phyloP scores from a whole-genome alignment of 108 stramenopile species.

The Cylindrotheca fusiformis region DNA sequence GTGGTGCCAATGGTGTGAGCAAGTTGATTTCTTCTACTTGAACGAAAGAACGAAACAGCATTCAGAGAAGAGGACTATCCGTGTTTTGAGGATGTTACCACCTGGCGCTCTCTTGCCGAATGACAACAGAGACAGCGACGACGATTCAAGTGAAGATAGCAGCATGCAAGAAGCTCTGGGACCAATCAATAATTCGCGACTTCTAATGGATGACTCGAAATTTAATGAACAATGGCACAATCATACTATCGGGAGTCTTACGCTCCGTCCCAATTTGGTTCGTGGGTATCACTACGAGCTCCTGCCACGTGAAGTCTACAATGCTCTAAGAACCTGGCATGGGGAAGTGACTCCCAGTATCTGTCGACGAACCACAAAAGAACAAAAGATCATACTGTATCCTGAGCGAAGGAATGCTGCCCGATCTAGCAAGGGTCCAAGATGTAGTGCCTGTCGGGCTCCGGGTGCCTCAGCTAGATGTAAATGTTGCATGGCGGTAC shows the following conservation, averaged over 20 bases:
- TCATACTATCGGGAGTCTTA: neutral
- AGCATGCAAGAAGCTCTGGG: slow-evolving; percentile 30
- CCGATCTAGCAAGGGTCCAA: neutral
- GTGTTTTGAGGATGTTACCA: slow-evolving; percentile 21
- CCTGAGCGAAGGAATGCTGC: neutral
- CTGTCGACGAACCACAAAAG: slow-evolving; percentile 41
- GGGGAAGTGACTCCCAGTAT: slow-evolving; percentile 62
- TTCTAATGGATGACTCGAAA: slow-evolving; percentile 26
- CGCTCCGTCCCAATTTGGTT: slow-evolving; percentile 45
- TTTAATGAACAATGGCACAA: slow-evolving; percentile 36
- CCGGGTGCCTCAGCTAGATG: slow-evolving; percentile 46
- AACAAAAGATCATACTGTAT: slow-evolving; percentile 20
- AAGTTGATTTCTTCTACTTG: slow-evolving; percentile 57
- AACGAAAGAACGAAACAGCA: neutral
- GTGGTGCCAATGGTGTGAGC: slow-evolving; percentile 70
- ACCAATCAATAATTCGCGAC: slow-evolving; percentile 61
- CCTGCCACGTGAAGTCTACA: slow-evolving; percentile 75
- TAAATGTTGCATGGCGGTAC: slow-evolving; percentile 38
- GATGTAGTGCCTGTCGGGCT: slow-evolving; percentile 55
- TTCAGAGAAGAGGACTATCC: slow-evolving; percentile 4
- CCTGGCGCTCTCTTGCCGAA: slow-evolving; percentile 22
- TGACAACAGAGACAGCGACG: slow-evolving; percentile 23
- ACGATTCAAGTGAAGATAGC: slow-evolving; percentile 27
- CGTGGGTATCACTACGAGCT: slow-evolving; percentile 84
- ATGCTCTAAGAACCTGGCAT: slow-evolving; percentile 67